A percentile compares a stretch with the other conserved stretches of the same genome.
Conservation (phyloP, 441 rosid genomes). For the Corymbia calophylla region DNA sequence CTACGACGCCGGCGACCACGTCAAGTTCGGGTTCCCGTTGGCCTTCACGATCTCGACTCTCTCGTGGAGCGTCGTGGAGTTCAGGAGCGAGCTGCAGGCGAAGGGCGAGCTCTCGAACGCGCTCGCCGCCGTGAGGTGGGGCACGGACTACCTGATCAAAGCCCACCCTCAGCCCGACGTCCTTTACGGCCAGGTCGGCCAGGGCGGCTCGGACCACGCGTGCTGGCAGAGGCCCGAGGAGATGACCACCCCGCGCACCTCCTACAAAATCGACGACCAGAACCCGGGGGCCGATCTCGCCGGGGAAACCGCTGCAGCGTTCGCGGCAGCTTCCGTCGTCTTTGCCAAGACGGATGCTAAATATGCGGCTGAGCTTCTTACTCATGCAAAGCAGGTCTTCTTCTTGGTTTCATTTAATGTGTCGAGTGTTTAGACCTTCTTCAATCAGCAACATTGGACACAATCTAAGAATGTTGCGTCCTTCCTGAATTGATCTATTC, state of each 20-base stretch:
- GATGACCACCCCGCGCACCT: conserved; percentile 28
- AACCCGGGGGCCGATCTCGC: conserved; percentile 44
- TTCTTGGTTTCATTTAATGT: not conserved
- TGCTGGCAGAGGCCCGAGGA: conserved; percentile 49
- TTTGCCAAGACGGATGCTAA: not conserved
- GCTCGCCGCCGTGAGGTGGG: conserved; percentile 30
- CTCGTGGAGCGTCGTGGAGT: conserved; percentile 41
- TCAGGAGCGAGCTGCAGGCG: conserved; percentile 4
- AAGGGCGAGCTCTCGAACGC: conserved; percentile 11
- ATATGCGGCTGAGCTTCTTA: conserved; percentile 23
- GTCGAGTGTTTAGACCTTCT: not conserved
- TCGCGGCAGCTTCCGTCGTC: conserved; percentile 38
- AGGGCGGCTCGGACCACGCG: conserved; percentile 24
- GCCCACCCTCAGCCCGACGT: conserved; percentile 27
- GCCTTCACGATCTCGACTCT: conserved; percentile 41
- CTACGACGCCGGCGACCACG: conserved; percentile 43
- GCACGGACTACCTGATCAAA: conserved; percentile 36
- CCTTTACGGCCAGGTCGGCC: conserved; percentile 37
- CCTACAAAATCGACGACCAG: conserved; percentile 22
- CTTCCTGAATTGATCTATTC: not conserved
- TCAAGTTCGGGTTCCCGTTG: conserved; percentile 42
- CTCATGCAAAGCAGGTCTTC: conserved; percentile 21
- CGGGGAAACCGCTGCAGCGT: conserved; percentile 32
- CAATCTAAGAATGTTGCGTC: not conserved
- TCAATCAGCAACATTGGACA: not conserved